Evolutionary conservation across 148 eudicot species (phyloP), one percentile per base, ranked within the genome.

Genomic region (Diospyros kaki): DNA sequence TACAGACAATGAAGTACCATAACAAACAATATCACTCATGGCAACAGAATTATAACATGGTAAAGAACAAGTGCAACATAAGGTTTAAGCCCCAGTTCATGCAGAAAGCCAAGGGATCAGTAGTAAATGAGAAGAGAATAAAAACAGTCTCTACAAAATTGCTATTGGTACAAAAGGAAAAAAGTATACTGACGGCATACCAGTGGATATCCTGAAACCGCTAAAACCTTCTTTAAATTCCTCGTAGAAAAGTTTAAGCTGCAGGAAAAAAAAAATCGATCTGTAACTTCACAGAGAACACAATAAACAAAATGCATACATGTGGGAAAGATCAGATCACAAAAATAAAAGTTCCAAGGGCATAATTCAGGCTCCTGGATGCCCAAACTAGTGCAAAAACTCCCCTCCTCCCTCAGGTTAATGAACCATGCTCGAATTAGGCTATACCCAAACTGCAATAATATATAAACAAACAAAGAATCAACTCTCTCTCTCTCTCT

Each of bases 171-270:
- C 15, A 62, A 41, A 73, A 65, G 13, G n/a, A 67, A 40, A 28
- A 59, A 73, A 1, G 15, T 70, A 39, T n/a, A 51, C 40, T 46
- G 73, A 78, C 48, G 64, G 90, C 93, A 77, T 92, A 94, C 98
- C 98, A 88, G 91, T 80, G 80, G 90, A 87, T 87, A 84, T 87
- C 91, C 85, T 84, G 87, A 85, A 86, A 84, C 89, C 92, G 66
- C 83, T 73, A 66, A 95, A 90, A 63, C 87, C 92, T 5, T 85
- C 90, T 71, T 81, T 81, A 38, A 95, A 86, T 81, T 88, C 94
- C 77, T 91, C 89, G 74, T 87, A 92, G 4, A 90, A 65, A 40
- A 68, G 80, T 69, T 88, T 86, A 11, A 83, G 80, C 98, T 94
- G 89, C 86, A 89, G 39, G 68, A 17, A 54, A 46, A 58, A 67